Evolutionary conservation across 441 rosid genomes (phyloP).

Genomic region (Pelargonium cotyledonis): DNA sequence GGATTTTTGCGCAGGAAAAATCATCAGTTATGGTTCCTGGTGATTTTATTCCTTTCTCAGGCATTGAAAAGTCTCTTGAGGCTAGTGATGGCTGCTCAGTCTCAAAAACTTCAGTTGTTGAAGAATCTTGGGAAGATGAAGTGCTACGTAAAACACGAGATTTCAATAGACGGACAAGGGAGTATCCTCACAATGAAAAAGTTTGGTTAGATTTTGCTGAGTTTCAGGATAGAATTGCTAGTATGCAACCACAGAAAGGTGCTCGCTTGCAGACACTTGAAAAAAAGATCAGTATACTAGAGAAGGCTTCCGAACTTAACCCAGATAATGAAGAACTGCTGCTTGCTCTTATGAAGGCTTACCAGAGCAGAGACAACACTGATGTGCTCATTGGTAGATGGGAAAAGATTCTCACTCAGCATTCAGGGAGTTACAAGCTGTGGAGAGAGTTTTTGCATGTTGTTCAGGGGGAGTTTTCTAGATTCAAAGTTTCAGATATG

Average conservation of each 20-base stretch:
- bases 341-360: constrained; percentile 73
- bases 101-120: constrained; percentile 33
- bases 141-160: constrained; percentile 70
- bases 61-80: constrained; percentile 28
- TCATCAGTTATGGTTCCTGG: constrained; percentile 28
- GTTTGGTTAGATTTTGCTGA: constrained; percentile 76
- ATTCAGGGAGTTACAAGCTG: constrained; percentile 59
- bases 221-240: constrained; percentile 75
- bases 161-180: constrained; percentile 68
- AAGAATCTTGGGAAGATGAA: constrained; percentile 95
- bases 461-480: constrained; percentile 82
- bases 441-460: constrained; percentile 81
- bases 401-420: constrained; percentile 67
- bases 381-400: constrained; percentile 75
- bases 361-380: constrained; percentile 64
- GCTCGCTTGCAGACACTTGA: constrained; percentile 79
- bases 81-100: constrained; percentile 26
- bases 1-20: constrained; percentile 36
- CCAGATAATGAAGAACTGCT: constrained; percentile 73
- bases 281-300: constrained; percentile 89
- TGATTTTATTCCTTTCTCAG: constrained; percentile 61
- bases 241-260: constrained; percentile 69
- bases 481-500: constrained; percentile 85
- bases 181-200: constrained; percentile 67
- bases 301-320: constrained; percentile 84